These are phyloP conservation scores for Suhomyces bokatorum DNA, from an alignment of 1,139 yeast genomes.

Conservation along the genomic window DNA sequence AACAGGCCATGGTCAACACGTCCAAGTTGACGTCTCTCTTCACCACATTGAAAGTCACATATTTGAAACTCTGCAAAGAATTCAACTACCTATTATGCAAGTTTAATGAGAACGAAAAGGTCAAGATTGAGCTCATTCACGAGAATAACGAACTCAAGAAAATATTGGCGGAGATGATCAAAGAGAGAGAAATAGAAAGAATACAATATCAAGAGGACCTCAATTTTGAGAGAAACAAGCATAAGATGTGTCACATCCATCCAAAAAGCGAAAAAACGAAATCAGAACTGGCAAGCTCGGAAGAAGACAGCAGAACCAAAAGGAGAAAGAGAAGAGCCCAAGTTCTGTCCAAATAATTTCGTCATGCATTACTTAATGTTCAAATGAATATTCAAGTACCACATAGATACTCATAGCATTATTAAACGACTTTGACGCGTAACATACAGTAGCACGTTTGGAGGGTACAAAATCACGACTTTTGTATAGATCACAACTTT, in stretches of 20 bases:
- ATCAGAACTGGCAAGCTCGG: background rate
- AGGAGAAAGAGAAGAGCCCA: conserved; percentile 10
- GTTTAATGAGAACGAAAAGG: conserved; percentile 37
- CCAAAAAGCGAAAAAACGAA: background rate
- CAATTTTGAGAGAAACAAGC: conserved; percentile 19
- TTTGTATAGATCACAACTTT: background rate
- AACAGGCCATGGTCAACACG: conserved; percentile 32
- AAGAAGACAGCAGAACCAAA: conserved; percentile 2
- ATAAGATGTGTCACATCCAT: conserved; percentile 1
- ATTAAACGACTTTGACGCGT: background rate
- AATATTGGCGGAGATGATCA: conserved; percentile 30
- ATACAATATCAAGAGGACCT: conserved; percentile 11
- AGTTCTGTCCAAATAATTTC: background rate
- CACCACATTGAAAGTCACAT: conserved; percentile 35
- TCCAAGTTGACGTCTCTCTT: conserved; percentile 30
- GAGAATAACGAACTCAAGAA: conserved; percentile 36
- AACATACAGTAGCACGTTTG: too few relatives aligned
- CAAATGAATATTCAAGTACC: background rate
- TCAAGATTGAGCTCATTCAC: conserved; percentile 35
- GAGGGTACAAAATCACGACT: background rate
- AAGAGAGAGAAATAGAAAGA: conserved; percentile 21
- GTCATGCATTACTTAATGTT: background rate
- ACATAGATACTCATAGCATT: conserved; percentile 2
- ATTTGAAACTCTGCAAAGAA: conserved; percentile 39
- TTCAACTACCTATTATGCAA: conserved; percentile 36